Conservation (phyloP, 768 basidiomycete species). For the Suillus variegatus region DNA sequence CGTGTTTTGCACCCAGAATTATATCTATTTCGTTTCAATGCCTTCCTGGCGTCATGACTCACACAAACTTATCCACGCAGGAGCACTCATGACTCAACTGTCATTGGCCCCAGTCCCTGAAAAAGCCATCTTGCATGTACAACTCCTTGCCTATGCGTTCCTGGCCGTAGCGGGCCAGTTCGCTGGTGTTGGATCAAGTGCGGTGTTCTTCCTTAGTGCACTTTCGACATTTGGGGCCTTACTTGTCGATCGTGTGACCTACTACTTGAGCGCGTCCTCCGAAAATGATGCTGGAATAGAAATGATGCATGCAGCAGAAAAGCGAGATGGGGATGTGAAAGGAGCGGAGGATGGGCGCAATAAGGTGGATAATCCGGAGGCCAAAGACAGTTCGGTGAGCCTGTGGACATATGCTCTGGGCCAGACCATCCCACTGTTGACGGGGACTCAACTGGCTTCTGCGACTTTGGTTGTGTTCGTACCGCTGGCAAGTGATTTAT, state of each 20-base stretch:
- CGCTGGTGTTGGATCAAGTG: constrained; percentile 73
- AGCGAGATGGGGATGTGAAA: constrained; percentile 7
- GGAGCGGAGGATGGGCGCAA: neutral
- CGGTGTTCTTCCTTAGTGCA: constrained; percentile 66
- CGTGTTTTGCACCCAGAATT: neutral
- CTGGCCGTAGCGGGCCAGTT: constrained; percentile 63
- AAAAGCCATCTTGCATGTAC: constrained; percentile 47
- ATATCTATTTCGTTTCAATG: neutral
- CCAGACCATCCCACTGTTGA: constrained; percentile 53
- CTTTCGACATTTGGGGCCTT: constrained; percentile 58
- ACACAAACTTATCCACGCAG: constrained; percentile 35
- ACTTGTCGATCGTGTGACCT: constrained; percentile 49
- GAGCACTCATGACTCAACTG: constrained; percentile 63
- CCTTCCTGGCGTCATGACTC: neutral
- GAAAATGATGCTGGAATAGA: neutral
- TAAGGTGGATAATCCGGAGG: neutral
- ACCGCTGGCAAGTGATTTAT: constrained; percentile 61
- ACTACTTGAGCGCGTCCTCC: constrained; percentile 23
- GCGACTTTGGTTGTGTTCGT: constrained; percentile 86
- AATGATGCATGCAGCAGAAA: neutral
- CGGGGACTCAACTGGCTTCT: constrained; percentile 57
- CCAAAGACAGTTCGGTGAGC: constrained; percentile 41
- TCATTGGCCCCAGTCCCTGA: constrained; percentile 37
- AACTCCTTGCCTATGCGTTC: constrained; percentile 60
- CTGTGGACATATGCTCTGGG: constrained; percentile 66